phyloP scores from a whole-genome alignment of 1,139 yeast genomes.

The Protomyces arabidopsidicola region DNA sequence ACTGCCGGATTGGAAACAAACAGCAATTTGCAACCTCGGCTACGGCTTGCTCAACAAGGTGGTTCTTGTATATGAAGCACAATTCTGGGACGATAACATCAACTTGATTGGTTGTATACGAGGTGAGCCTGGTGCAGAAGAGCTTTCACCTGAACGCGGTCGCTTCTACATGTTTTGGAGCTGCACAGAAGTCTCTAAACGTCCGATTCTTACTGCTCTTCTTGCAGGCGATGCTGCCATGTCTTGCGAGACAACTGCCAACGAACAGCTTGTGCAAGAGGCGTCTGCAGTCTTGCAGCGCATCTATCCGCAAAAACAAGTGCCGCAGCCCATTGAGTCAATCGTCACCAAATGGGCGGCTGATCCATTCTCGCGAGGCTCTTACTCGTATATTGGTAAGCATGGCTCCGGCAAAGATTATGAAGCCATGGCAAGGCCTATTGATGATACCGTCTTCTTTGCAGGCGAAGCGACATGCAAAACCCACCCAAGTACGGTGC shows the following conservation, averaged over 20 bases:
- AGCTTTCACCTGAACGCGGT: conserved; percentile 39
- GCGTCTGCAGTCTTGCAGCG: conserved; percentile 39
- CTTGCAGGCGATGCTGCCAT: conserved; percentile 44
- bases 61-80: conserved; percentile 41
- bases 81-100: conserved; percentile 44
- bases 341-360: conserved; percentile 47
- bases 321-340: conserved; percentile 40
- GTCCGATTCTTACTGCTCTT: conserved; percentile 40
- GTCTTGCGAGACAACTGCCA: conserved; percentile 38
- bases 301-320: conserved; percentile 36
- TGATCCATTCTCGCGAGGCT: conserved; percentile 44
- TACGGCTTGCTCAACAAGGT: conserved; percentile 45
- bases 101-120: conserved; percentile 42
- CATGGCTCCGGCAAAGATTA: conserved; percentile 46
- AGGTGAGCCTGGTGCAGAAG: conserved; percentile 30
- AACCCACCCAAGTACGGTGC: conserved; percentile 45
- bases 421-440: conserved; percentile 42
- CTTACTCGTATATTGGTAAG: conserved; percentile 45
- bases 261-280: conserved; percentile 40
- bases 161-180: conserved; percentile 45
- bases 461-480: conserved; percentile 49
- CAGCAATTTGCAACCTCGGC: conserved; percentile 44
- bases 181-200: conserved; percentile 35
- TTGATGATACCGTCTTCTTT: conserved; percentile 42
- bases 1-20: conserved; percentile 45